phyloP scores from a whole-genome alignment of 2,329 filamentous ascomycete genomes.

The Cytospora schulzeri region DNA sequence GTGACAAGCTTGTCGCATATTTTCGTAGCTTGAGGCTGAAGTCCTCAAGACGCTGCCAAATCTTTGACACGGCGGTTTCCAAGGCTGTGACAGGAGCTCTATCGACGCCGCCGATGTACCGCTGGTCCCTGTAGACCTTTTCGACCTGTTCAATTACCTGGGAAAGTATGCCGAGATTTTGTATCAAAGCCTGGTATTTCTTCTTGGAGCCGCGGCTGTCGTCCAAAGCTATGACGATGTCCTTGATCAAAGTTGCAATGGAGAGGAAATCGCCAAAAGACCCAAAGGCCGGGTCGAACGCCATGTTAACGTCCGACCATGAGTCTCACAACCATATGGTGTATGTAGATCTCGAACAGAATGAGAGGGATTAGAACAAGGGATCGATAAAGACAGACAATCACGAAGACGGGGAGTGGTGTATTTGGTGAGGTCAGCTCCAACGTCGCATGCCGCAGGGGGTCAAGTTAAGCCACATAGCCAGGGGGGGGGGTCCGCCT shows the following conservation, averaged over 20 bases:
- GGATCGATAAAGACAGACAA: no score
- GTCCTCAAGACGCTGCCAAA: background rate
- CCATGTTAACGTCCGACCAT: background rate
- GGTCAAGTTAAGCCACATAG: no score
- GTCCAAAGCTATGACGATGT: background rate
- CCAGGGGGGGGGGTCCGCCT: no score
- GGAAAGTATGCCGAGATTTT: background rate
- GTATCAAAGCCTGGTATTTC: background rate
- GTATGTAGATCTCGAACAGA: background rate
- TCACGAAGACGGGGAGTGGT: no score
- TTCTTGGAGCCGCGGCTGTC: conserved; percentile 1
- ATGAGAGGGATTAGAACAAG: background rate
- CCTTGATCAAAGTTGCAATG: background rate
- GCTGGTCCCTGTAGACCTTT: background rate
- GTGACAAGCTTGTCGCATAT: background rate
- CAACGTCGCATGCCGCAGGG: no score
- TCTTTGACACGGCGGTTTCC: background rate
- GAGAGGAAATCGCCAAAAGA: conserved; percentile 1
- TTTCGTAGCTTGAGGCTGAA: conserved; percentile 7
- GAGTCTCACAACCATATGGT: background rate
- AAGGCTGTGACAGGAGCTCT: background rate
- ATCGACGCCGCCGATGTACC: background rate
- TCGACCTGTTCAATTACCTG: background rate
- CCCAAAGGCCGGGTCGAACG: conserved; percentile 4
- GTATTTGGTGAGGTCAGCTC: no score